Evolutionary conservation across 1,139 yeast genomes (phyloP), one percentile per base, ranked within the genome.

Genomic region (Hansenula sp.): DNA sequence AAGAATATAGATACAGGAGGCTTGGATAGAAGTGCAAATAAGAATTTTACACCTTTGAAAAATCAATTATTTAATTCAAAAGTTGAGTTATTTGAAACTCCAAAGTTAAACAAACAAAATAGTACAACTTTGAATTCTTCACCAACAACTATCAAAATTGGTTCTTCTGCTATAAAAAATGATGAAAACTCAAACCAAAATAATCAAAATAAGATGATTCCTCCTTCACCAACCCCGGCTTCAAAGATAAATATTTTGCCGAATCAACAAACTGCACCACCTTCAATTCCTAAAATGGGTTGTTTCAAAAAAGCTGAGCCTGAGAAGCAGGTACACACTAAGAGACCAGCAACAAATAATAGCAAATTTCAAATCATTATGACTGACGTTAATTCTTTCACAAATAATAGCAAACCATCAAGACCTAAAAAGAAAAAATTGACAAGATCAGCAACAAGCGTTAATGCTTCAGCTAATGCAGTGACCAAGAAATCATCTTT

Each of bases 71-170:
- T 47, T 38, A 43, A 29, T 19, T 20, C 47, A 2, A 47, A 41
- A 18, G 42, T 41, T 30, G 43, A 41, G 25, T 30, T 51, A 19
- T 48, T 48, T 32, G 53, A 50, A 27, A 51, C 56, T 3, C 57
- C 57, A 10, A 37, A 43, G 14, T 46, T 46, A 9, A 35, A 42
- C 24, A 45, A 40, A 28, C 44, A 42, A 21, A 43, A 42, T 28
- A 44, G 38, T 25, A 39, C 37, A 11, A 28, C 32, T 11, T 31
- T 48, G 41, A 48, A 53, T 24, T 54, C 58, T 0, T 53, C 57
- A 0, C 58, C 58, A 25, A 54, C 58, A 1, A 54, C 58, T 2
- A 54, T 54, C 28, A 50, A 52, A 37, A 50, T 53, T 45, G 49
- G 50, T 19, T 52, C 58, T 1, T 52, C 56, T 5, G 56, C 56